These are phyloP conservation scores for Annona squamosa DNA, from an alignment of 164 flowering plant species.

Conservation along the genomic window DNA sequence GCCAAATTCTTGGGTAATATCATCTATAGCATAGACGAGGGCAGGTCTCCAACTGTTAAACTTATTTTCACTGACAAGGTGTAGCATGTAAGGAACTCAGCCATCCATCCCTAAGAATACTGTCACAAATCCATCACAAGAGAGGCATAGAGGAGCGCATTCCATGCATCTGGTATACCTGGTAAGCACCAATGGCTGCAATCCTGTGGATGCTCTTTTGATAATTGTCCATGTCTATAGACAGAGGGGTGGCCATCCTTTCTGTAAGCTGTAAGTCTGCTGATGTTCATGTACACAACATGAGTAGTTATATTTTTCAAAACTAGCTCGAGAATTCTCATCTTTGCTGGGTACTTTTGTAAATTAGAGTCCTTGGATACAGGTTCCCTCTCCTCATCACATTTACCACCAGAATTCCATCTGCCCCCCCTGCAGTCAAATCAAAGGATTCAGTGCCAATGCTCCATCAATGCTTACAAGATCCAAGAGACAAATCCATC, in stretches of 20 bases:
- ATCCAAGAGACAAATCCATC: neutral
- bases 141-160: conserved; percentile 67
- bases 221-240: conserved; percentile 46
- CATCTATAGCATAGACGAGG: neutral
- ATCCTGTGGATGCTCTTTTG: conserved; percentile 52
- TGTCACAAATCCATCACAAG: conserved; percentile 37
- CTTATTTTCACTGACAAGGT: neutral
- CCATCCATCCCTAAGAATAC: conserved; percentile 13
- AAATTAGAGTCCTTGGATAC: conserved; percentile 43
- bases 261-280: conserved; percentile 66
- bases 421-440: conserved; percentile 65
- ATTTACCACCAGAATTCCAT: conserved; percentile 91
- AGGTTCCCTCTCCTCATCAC: conserved; percentile 68
- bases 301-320: conserved; percentile 50
- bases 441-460: conserved; percentile 4
- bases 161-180: conserved; percentile 89
- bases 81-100: neutral
- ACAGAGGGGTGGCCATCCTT: conserved; percentile 86
- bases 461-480: neutral
- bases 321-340: conserved; percentile 55
- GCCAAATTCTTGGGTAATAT: neutral
- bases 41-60: neutral
- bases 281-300: conserved; percentile 58
- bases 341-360: conserved; percentile 56
- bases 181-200: conserved; percentile 98